Base-by-base conservation (phyloP, 2,329 filamentous ascomycete species). In the Aspergillus sp. region DNA sequence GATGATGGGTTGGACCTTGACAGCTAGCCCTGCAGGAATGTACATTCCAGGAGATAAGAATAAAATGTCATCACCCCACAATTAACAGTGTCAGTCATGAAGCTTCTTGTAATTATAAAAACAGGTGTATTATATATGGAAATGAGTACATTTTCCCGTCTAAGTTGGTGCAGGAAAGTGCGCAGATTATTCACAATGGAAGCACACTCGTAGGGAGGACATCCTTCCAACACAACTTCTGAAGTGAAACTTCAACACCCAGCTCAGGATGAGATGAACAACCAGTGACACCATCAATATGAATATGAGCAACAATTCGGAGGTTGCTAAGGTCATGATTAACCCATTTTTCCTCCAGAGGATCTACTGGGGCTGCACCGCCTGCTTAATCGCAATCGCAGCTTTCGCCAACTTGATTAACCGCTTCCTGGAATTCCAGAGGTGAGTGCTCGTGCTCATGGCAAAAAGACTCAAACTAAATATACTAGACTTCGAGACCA, bases 361-460 rank as follows among this genome's bases (percentile, higher is more conserved):
- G 49, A 79, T 80, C 64, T 84, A 84, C 68, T 84, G 82, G 77
- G 77, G 76, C 1, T 76, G 82, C 3, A 75, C 84, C 14, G 75
- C 73, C 6, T 69, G 73, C 49, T 68, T 70, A 43, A 71, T 76
- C 55, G 74, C 62, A 9, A 66, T 69, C 45, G 73, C 71, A 15
- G 68, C 71, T 1, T 54, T 72, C 0, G 66, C 74, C 37, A 79
- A 81, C 58, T 61, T 70, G 1, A 74, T 80, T 62, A 82, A 83
- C 63, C 71, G 76, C 46, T 63, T 79, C 15, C 64, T 85, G 14
- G 80, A 75, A 51, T 72, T 75, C 44, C 82, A 85, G 65, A 78
- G 81, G 81, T 80, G 60, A 50, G 70, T 24, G 1, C n/a, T 12
- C n/a, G 9, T 31, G 27, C 23, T 12, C 3, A 44, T 23, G 23